These are phyloP conservation scores for Gentiana dahurica DNA, from an alignment of 257 asterid species.

Conservation along the genomic window DNA sequence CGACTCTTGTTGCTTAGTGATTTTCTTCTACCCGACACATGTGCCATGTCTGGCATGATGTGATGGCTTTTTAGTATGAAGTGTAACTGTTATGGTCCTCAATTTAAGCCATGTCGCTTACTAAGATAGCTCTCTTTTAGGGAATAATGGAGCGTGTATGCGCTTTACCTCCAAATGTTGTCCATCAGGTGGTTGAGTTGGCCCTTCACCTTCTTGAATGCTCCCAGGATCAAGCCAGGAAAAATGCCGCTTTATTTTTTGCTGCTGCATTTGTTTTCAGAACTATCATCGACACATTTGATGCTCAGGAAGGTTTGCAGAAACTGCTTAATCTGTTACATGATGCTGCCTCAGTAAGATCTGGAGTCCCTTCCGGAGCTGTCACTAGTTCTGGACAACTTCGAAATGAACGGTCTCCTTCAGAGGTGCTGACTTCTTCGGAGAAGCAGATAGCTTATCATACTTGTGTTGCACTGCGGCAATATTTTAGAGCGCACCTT, in stretches of 20 bases:
- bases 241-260: constrained; percentile 86
- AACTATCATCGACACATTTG: constrained; percentile 86
- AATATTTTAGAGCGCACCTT: constrained; percentile 91
- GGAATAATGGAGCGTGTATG: constrained; percentile 99
- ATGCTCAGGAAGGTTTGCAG: constrained; percentile 83
- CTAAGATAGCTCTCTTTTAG: constrained; percentile 24
- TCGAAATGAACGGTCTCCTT: constrained; percentile 74
- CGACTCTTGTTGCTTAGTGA: neutral
- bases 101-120: constrained; percentile 7
- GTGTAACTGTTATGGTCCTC: neutral
- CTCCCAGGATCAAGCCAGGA: constrained; percentile 77
- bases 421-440: constrained; percentile 81
- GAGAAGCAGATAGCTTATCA: constrained; percentile 97
- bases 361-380: constrained; percentile 73
- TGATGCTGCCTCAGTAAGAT: constrained; percentile 95
- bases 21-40: too few species aligned
- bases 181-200: constrained; percentile 74
- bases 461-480: constrained; percentile 82
- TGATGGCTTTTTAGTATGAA: neutral
- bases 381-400: constrained; percentile 53
- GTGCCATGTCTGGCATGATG: too few species aligned
- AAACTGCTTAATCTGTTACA: constrained; percentile 70
- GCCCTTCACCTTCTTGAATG: constrained; percentile 87
- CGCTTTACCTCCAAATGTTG: constrained; percentile 76
- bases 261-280: constrained; percentile 92